Evolutionary conservation across 345 rosid species (phyloP).

Genomic region (Murraya koenigii): DNA sequence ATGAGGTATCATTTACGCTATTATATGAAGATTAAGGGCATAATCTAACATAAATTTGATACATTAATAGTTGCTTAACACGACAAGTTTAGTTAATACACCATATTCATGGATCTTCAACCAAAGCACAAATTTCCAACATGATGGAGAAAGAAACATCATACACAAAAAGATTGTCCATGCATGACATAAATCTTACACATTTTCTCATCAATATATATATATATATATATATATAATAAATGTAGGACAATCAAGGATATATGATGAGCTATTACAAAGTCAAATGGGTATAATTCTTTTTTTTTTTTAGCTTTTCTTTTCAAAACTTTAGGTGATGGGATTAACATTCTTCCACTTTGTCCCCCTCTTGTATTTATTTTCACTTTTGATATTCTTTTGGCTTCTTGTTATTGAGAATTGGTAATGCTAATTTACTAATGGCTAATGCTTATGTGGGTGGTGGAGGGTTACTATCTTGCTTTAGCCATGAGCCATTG

Average conservation of each 20-base stretch:
- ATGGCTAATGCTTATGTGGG: background rate
- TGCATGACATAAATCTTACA: slow-evolving; percentile 8
- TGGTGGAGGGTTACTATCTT: slow-evolving; percentile 40
- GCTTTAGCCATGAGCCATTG: slow-evolving; percentile 38
- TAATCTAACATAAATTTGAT: background rate
- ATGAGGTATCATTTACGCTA: too few species aligned
- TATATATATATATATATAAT: background rate
- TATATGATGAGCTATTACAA: slow-evolving; percentile 44
- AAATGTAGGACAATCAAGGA: slow-evolving; percentile 43
- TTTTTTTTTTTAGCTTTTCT: slow-evolving; percentile 10
- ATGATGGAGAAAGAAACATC: background rate
- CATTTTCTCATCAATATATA: background rate
- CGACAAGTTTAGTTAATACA: background rate
- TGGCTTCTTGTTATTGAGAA: background rate
- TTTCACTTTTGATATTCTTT: background rate
- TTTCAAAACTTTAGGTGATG: slow-evolving; percentile 59
- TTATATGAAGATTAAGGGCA: too few species aligned
- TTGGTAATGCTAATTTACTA: background rate
- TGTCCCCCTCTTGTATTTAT: slow-evolving; percentile 49
- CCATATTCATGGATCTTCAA: background rate
- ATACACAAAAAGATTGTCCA: background rate
- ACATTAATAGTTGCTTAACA: too few species aligned
- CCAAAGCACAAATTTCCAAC: background rate
- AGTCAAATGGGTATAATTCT: slow-evolving; percentile 57
- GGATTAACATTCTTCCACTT: slow-evolving; percentile 97